Percentiles rank a stretch among this genome's conserved stretches.
phyloP scores from a whole-genome alignment of 1,284 basidiomycete species.

The Rhizoctonia solani region DNA sequence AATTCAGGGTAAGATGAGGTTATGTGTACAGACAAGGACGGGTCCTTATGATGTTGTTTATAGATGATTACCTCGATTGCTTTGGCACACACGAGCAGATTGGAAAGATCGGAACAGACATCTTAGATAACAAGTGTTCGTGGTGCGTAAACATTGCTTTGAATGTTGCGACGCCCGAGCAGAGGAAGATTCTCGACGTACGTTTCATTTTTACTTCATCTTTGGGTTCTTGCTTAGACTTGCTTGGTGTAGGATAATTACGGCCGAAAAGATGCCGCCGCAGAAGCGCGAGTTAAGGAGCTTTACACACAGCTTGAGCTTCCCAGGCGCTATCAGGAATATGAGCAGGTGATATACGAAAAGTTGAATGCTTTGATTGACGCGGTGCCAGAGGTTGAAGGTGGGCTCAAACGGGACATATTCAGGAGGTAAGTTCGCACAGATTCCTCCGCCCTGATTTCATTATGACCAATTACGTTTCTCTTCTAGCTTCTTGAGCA shows the following conservation, averaged over 20 bases:
- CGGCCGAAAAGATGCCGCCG: conserved; percentile 74
- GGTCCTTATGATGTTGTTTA: neutral
- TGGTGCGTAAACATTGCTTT: conserved; percentile 96
- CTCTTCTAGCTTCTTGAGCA: conserved; percentile 73
- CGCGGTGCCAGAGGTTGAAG: conserved; percentile 64
- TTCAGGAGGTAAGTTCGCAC: conserved; percentile 59
- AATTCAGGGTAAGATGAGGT: conserved; percentile 58
- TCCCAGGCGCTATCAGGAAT: conserved; percentile 68
- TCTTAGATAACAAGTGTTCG: conserved; percentile 98
- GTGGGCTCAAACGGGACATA: conserved; percentile 75
- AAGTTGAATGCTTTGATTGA: conserved; percentile 70
- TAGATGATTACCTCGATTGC: conserved; percentile 95
- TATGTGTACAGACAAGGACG: neutral
- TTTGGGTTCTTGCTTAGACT: conserved; percentile 1
- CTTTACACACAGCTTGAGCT: conserved; percentile 78
- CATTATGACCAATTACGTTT: neutral
- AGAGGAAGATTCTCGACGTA: conserved; percentile 58
- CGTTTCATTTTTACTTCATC: conserved; percentile 37
- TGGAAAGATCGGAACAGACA: conserved; percentile 98
- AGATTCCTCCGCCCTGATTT: neutral
- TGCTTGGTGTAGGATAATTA: conserved; percentile 70
- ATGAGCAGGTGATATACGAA: conserved; percentile 78
- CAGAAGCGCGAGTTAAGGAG: conserved; percentile 73
- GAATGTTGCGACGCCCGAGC: conserved; percentile 57
- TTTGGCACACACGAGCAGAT: conserved; percentile 89